Evolutionary conservation across 2,329 filamentous ascomycete genomes (phyloP).

Genomic region (Ceratocystiopsis brevicomis): DNA sequence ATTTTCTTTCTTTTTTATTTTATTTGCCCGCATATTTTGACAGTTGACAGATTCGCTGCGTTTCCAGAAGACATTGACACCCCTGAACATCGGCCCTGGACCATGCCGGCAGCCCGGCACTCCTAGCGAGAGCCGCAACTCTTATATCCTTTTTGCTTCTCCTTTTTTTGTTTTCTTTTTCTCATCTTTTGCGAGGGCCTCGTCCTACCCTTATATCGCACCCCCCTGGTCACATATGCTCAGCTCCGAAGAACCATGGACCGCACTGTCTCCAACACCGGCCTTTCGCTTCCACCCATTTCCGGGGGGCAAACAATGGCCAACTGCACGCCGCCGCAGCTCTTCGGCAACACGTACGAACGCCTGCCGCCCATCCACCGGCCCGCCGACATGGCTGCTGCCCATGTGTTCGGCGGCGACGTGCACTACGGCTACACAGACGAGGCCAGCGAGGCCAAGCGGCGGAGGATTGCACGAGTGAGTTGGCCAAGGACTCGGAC

Average conservation of each 20-base stretch:
- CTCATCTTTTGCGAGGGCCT: no score
- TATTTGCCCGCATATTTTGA: no score
- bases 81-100: no score
- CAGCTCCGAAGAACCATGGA: constrained; percentile 20
- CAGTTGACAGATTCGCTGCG: no score
- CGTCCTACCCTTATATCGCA: no score
- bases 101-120: no score
- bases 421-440: constrained; percentile 38
- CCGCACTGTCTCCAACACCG: constrained; percentile 25
- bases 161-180: no score
- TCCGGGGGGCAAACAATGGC: not conserved
- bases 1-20: no score
- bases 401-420: constrained; percentile 31
- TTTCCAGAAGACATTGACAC: no score
- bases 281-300: constrained; percentile 40
- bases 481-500: constrained; percentile 15
- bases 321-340: constrained; percentile 42
- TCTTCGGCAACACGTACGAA: constrained; percentile 47
- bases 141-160: no score
- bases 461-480: constrained; percentile 74
- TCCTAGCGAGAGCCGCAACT: no score
- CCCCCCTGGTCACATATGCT: no score
- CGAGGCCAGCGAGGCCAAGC: constrained; percentile 65
- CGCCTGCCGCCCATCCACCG: constrained; percentile 39
- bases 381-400: constrained; percentile 34